phyloP scores from a whole-genome alignment of 495 filamentous ascomycete species.

The Astrocystis sublimbata region DNA sequence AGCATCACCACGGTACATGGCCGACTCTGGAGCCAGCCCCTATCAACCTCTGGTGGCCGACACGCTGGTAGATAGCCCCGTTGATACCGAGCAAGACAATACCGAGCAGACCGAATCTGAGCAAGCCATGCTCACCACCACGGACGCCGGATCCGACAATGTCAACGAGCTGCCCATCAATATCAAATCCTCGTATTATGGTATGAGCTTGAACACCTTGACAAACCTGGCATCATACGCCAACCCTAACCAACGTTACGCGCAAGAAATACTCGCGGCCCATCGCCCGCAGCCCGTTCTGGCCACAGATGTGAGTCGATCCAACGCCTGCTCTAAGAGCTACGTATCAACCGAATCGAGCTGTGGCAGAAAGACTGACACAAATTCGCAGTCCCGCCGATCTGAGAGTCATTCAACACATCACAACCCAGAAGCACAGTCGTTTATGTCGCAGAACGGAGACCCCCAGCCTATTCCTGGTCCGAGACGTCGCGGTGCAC shows the following conservation, averaged over 20 bases:
- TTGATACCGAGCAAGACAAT: neutral
- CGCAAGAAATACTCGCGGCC: conserved; percentile 39
- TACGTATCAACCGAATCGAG: conserved; percentile 3
- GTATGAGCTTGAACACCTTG: conserved; percentile 42
- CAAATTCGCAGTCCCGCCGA: conserved; percentile 6
- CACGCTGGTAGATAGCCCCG: neutral
- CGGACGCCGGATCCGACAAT: neutral
- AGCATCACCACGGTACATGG: neutral
- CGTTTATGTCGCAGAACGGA: conserved; percentile 8
- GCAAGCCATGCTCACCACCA: neutral
- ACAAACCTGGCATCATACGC: conserved; percentile 48
- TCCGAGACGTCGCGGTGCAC: conserved; percentile 37
- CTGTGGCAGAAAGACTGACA: neutral
- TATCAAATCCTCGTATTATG: conserved; percentile 23
- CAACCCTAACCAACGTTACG: conserved; percentile 48
- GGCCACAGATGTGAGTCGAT: neutral
- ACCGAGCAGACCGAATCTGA: no score
- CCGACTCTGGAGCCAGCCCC: neutral
- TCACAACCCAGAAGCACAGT: conserved; percentile 4
- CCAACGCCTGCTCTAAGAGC: neutral
- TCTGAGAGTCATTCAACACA: neutral
- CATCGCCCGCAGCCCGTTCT: conserved; percentile 27
- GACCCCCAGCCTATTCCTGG: conserved; percentile 25
- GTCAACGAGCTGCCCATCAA: conserved; percentile 27
- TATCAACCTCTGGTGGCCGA: no score